Evolutionary conservation across 208 protist species (phyloP), one percentile per base, ranked within the genome.

Genomic region (Trypanosoma cruzi): DNA sequence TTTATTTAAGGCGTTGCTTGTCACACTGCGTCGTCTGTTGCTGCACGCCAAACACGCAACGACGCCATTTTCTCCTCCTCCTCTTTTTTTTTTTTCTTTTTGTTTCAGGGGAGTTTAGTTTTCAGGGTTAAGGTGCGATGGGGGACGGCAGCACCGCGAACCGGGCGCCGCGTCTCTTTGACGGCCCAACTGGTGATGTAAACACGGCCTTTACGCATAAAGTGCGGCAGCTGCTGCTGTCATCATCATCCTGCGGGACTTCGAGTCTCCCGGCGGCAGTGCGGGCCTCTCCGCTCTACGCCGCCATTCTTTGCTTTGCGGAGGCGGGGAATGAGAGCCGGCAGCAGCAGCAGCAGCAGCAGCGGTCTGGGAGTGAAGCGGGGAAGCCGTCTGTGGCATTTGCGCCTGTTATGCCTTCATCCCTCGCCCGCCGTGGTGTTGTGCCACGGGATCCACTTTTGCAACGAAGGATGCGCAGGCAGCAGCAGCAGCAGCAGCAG

Each of bases 361-460:
- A 57, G 32, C 7, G 1, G 22, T 42, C 4, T 31, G 24, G 20
- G 28, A 28, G 44, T 32, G 10, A 60, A 4, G 24, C 20, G n/a
- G 14, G 4, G 26, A 52, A 50, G 22, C 13, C n/a, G 32, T 52
- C 46, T n/a, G 24, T 53, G 32, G 22, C 62, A 10, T 32, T 42
- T 16, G 14, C 69, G 1, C n/a, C 73, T 42, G 34, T 56, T 37
- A 18, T 78, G 7, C 73, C 73, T n/a, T 28, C 73, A 8, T 68
- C 75, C 0, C 66, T 90, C 24, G 77, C 82, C n/a, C 77, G 82
- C 8, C 84, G 88, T 22, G 88, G 88, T 48, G 66, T 93, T 11
- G 75, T 58, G 0, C 83, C 71, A 26, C 83, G 82, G 36, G 88
- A 93, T 71, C 85, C 85, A 36, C 74, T 90, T n/a, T 64, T 83